Percentiles rank a stretch among this genome's conserved stretches.
phyloP scores from a whole-genome alignment of 306 rosid species.

The Urtica urens region DNA sequence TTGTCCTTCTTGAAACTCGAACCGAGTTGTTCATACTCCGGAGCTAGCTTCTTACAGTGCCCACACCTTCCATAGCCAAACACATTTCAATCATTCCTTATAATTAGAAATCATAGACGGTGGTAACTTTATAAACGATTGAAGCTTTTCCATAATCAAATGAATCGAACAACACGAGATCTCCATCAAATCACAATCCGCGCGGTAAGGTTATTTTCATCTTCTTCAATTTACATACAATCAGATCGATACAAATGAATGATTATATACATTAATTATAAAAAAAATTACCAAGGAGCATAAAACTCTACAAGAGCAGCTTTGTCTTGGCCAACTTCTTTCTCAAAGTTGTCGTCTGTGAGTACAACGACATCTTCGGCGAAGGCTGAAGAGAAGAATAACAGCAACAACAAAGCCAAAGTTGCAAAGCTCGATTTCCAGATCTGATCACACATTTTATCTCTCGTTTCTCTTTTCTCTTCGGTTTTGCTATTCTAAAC shows the following conservation, averaged over 20 bases:
- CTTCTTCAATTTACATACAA: too few species aligned
- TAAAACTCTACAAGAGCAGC: slow-evolving; percentile 79
- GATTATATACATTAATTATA: not conserved
- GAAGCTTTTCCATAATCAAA: too few species aligned
- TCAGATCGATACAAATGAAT: too few species aligned
- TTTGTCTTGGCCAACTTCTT: slow-evolving; percentile 74
- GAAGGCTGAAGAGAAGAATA: slow-evolving; percentile 16
- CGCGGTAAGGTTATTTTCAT: not conserved
- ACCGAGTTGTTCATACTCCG: slow-evolving; percentile 74
- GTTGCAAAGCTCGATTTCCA: slow-evolving; percentile 22
- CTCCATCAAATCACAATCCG: not conserved
- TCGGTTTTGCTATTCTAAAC: not conserved
- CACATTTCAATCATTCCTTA: not conserved
- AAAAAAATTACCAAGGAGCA: slow-evolving; percentile 62
- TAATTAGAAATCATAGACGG: too few species aligned
- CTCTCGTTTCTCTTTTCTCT: not conserved
- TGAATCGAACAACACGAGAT: not conserved
- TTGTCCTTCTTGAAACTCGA: slow-evolving; percentile 49
- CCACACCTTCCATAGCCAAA: slow-evolving; percentile 57
- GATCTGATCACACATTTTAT: slow-evolving; percentile 21
- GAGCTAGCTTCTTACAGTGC: slow-evolving; percentile 84
- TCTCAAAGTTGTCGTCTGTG: slow-evolving; percentile 50
- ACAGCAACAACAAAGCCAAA: slow-evolving; percentile 16
- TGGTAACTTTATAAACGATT: too few species aligned
- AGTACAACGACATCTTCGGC: slow-evolving; percentile 67